These are phyloP conservation scores for Atkinsonella texensis DNA, from an alignment of 2,329 filamentous ascomycete genomes.

Conservation along the genomic window DNA sequence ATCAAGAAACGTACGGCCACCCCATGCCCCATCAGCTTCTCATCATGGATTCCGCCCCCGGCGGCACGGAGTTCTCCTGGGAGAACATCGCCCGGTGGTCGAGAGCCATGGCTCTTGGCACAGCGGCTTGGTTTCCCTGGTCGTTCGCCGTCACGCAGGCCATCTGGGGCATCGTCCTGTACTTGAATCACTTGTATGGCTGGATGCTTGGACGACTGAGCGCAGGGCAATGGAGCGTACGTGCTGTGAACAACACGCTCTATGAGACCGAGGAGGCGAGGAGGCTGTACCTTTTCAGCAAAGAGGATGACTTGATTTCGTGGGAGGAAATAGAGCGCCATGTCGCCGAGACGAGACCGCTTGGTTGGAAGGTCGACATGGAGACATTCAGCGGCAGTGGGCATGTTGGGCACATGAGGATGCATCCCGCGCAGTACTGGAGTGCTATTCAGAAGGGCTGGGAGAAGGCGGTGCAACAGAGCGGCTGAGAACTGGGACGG, in stretches of 20 bases:
- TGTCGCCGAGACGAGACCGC: conserved; percentile 31
- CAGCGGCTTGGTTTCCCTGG: conserved; percentile 34
- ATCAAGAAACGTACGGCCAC: conserved; percentile 23
- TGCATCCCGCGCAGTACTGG: conserved; percentile 49
- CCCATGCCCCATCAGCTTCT: conserved; percentile 35
- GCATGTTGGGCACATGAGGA: conserved; percentile 50
- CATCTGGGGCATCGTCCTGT: conserved; percentile 33
- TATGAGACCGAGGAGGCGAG: conserved; percentile 25
- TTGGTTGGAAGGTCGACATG: conserved; percentile 36
- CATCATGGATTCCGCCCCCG: conserved; percentile 41
- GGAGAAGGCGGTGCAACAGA: conserved; percentile 4
- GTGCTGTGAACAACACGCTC: conserved; percentile 24
- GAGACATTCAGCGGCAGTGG: conserved; percentile 44
- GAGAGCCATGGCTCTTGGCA: conserved; percentile 39
- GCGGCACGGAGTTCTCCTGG: conserved; percentile 28
- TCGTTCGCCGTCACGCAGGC: conserved; percentile 34
- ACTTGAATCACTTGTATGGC: conserved; percentile 21
- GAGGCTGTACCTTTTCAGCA: conserved; percentile 46
- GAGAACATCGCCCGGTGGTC: conserved; percentile 38
- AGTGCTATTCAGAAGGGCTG: conserved; percentile 22
- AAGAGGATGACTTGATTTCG: conserved; percentile 42
- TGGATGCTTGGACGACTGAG: conserved; percentile 26
- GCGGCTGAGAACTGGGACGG: not conserved
- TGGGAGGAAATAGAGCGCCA: conserved; percentile 44
- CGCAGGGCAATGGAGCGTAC: conserved; percentile 27